Conservation (phyloP, 1,284 basidiomycete genomes). For the Trametes pubescens region DNA sequence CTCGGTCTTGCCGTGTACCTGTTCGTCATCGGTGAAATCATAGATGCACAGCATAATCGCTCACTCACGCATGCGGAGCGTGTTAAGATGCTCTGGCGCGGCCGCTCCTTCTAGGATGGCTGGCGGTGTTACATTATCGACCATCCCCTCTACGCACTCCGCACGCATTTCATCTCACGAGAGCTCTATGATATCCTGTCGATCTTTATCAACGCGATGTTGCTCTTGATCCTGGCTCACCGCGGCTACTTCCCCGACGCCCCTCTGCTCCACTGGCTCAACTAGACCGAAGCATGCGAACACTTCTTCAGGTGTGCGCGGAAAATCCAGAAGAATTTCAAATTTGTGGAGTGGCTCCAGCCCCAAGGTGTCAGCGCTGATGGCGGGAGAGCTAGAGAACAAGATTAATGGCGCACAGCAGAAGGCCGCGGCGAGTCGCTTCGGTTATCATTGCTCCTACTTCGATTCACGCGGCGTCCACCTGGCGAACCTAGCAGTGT, state of each 20-base stretch:
- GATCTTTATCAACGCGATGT: slow-evolving; percentile 42
- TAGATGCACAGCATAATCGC: slow-evolving; percentile 50
- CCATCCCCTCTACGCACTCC: slow-evolving; percentile 30
- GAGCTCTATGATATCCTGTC: slow-evolving; percentile 44
- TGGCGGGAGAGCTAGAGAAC: slow-evolving; percentile 9
- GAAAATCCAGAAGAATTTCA: slow-evolving; percentile 26
- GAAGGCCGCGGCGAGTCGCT: slow-evolving; percentile 7
- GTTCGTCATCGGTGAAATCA: slow-evolving; percentile 47
- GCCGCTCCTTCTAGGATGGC: slow-evolving; percentile 41
- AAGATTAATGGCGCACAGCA: slow-evolving; percentile 7
- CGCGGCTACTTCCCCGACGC: slow-evolving; percentile 35
- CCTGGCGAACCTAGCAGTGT: slow-evolving; percentile 2
- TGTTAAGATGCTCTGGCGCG: slow-evolving; percentile 43
- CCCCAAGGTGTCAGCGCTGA: slow-evolving; percentile 16
- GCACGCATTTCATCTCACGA: slow-evolving; percentile 44
- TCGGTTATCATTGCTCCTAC: slow-evolving; percentile 18
- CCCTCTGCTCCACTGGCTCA: slow-evolving; percentile 51
- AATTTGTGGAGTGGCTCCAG: slow-evolving; percentile 21
- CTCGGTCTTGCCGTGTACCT: slow-evolving; percentile 43
- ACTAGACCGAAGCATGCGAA: slow-evolving; percentile 49
- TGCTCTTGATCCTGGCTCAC: slow-evolving; percentile 45
- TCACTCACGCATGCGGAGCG: slow-evolving; percentile 41
- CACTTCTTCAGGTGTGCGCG: slow-evolving; percentile 29
- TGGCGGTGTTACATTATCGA: slow-evolving; percentile 41
- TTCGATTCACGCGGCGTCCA: slow-evolving; percentile 13